Evolutionary conservation across 176 grass and related monocot genomes (phyloP).

Genomic region (Raddia guianensis): DNA sequence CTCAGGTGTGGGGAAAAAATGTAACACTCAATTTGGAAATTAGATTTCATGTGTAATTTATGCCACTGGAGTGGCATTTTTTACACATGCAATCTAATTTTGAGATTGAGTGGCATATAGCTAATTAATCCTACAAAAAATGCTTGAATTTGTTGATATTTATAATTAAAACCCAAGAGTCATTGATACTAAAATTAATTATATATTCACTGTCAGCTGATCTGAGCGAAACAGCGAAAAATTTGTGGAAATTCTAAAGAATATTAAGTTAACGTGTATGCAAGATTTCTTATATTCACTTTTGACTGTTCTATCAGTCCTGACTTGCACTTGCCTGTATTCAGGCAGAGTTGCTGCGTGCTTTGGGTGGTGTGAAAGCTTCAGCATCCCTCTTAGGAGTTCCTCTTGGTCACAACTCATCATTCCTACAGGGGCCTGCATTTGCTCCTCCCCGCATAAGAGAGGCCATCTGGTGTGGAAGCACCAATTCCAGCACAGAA

Average conservation of each 20-base stretch:
- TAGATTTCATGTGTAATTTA: too few species aligned
- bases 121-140: background rate
- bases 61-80: too few species aligned
- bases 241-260: background rate
- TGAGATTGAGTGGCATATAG: too few species aligned
- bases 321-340: conserved; percentile 26
- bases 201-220: background rate
- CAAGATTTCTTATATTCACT: background rate
- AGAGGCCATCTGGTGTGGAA: conserved; percentile 98
- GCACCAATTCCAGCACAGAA: conserved; percentile 96
- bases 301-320: background rate
- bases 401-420: conserved; percentile 96
- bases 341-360: conserved; percentile 79
- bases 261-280: background rate
- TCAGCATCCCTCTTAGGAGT: conserved; percentile 79
- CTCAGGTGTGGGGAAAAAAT: too few species aligned
- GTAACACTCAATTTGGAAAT: too few species aligned
- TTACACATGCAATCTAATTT: too few species aligned
- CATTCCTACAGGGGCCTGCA: conserved; percentile 93
- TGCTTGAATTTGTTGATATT: background rate
- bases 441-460: conserved; percentile 97
- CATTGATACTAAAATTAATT: background rate
- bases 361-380: conserved; percentile 74
- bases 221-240: background rate
- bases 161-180: background rate